Conservation (phyloP, 768 basidiomycete species). For the Pleurotus djamor region DNA sequence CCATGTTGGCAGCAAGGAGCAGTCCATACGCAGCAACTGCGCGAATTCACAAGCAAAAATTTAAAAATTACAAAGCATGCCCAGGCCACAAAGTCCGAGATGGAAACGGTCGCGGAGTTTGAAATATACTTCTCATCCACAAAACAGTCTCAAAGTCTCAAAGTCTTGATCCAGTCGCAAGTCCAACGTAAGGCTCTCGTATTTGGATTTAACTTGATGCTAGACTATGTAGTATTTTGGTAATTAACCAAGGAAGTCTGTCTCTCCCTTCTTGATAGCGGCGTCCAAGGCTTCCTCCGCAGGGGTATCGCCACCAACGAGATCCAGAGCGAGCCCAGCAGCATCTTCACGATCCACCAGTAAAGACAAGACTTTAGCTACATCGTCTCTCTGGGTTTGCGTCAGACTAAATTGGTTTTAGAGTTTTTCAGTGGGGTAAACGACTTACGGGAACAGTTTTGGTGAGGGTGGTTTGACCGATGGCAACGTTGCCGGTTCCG, state of each 20-base stretch:
- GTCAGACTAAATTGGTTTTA: background rate
- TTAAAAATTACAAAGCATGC: background rate
- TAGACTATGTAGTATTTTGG: background rate
- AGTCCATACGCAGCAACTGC: background rate
- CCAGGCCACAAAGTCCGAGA: background rate
- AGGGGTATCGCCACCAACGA: conserved; percentile 39
- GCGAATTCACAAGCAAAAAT: background rate
- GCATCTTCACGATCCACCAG: conserved; percentile 51
- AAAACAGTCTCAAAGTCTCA: too few species aligned
- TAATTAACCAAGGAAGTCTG: conserved; percentile 8
- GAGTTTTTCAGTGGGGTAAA: background rate
- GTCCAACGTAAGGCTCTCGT: too few species aligned
- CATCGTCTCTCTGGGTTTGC: conserved; percentile 49
- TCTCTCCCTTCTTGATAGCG: conserved; percentile 11
- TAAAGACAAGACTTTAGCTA: conserved; percentile 46
- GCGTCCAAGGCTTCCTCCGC: conserved; percentile 12
- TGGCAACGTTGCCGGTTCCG: conserved; percentile 45
- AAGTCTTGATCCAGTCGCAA: too few species aligned
- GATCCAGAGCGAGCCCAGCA: conserved; percentile 55
- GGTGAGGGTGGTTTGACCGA: conserved; percentile 54
- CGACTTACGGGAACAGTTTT: conserved; percentile 44
- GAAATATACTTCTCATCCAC: background rate
- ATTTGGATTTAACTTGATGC: background rate
- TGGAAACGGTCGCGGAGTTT: background rate
- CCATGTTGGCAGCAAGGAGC: background rate